Conservation (phyloP, 23 red algal genomes). For the Agarophyton chilense region DNA sequence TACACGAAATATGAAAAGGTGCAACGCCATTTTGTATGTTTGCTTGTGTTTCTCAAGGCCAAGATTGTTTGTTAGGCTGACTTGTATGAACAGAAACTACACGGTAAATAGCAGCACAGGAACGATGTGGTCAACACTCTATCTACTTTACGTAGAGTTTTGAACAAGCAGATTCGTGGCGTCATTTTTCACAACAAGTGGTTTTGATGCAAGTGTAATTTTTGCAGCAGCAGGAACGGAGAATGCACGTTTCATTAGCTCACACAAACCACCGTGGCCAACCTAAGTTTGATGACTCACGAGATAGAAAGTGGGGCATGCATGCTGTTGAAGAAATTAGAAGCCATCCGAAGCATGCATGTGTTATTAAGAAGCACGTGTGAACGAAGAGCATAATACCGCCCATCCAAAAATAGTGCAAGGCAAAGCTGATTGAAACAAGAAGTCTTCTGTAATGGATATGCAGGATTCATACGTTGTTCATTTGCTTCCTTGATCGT, state of each 20-base stretch:
- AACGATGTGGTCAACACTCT: too few relatives aligned
- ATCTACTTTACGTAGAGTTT: too few relatives aligned
- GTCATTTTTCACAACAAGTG: background rate
- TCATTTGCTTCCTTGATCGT: background rate
- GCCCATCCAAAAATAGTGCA: background rate
- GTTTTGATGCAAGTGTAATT: background rate
- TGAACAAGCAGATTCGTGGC: conserved; percentile 8
- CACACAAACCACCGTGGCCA: too few relatives aligned
- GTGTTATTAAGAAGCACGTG: background rate
- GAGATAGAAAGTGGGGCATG: background rate
- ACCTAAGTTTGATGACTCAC: background rate
- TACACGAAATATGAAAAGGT: too few relatives aligned
- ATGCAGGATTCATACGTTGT: conserved; percentile 1
- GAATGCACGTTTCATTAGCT: background rate
- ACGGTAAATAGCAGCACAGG: too few relatives aligned
- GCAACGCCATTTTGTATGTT: too few relatives aligned
- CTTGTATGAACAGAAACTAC: too few relatives aligned
- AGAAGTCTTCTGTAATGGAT: background rate
- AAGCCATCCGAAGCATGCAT: background rate
- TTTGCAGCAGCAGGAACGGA: background rate
- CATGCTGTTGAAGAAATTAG: background rate
- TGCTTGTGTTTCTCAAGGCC: too few relatives aligned
- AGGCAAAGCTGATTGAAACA: background rate
- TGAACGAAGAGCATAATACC: background rate
- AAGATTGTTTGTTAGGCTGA: too few relatives aligned